phyloP scores from a whole-genome alignment of 2,329 filamentous ascomycete species.

The Cytospora piceicola region DNA sequence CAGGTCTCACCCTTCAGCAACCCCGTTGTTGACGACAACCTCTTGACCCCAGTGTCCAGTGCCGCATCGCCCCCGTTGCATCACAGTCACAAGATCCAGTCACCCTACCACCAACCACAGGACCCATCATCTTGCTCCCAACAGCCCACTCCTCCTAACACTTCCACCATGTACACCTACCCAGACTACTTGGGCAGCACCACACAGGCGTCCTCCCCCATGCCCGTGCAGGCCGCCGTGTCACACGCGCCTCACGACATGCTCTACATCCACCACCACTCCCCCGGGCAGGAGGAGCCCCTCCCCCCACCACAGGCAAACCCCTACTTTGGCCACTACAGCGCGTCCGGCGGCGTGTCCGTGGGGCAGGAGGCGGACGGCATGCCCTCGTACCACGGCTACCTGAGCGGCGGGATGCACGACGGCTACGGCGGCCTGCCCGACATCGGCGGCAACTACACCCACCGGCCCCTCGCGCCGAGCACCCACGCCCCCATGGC shows the following conservation, averaged over 20 bases:
- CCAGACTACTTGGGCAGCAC: slow-evolving; percentile 48
- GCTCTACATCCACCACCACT: slow-evolving; percentile 43
- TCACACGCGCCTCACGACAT: slow-evolving; percentile 46
- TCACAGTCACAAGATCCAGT: slow-evolving; percentile 38
- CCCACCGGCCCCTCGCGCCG: slow-evolving; percentile 25
- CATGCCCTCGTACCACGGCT: slow-evolving; percentile 9
- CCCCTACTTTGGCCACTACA: slow-evolving; percentile 44
- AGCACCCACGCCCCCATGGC: slow-evolving; percentile 8
- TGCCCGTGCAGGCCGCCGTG: slow-evolving; percentile 45
- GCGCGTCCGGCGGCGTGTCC: slow-evolving; percentile 45
- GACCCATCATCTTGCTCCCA: slow-evolving; percentile 44
- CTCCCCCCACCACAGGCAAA: slow-evolving; percentile 35
- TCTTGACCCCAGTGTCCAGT: slow-evolving; percentile 57
- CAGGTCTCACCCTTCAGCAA: slow-evolving; percentile 44
- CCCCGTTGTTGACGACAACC: slow-evolving; percentile 37
- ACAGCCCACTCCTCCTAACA: slow-evolving; percentile 53
- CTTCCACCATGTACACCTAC: slow-evolving; percentile 50
- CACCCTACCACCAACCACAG: slow-evolving; percentile 43
- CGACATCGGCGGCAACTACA: slow-evolving; percentile 18
- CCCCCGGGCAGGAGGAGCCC: slow-evolving; percentile 32
- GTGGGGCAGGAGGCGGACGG: slow-evolving; percentile 31
- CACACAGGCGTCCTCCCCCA: slow-evolving; percentile 51
- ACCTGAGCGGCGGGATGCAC: slow-evolving; percentile 4
- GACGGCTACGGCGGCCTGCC: slow-evolving; percentile 7
- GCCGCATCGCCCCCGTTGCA: slow-evolving; percentile 53